phyloP scores from a whole-genome alignment of 768 basidiomycete species.

The Coprinellus micaceus region DNA sequence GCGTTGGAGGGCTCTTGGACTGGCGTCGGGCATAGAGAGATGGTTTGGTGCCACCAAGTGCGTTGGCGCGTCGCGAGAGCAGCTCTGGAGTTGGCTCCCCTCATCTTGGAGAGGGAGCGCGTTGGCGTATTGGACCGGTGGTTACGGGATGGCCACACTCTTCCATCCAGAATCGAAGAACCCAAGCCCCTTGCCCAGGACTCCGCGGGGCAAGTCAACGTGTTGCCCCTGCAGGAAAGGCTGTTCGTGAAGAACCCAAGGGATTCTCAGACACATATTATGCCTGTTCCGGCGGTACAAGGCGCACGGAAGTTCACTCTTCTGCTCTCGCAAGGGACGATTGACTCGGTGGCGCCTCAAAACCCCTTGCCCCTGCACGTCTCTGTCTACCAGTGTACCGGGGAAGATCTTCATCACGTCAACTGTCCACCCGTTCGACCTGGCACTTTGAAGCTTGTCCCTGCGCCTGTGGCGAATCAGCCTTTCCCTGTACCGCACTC shows the following conservation, averaged over 20 bases:
- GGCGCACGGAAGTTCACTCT: conserved; percentile 36
- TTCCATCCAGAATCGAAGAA: conserved; percentile 29
- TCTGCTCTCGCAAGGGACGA: conserved; percentile 58
- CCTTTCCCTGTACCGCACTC: conserved; percentile 65
- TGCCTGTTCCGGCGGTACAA: conserved; percentile 38
- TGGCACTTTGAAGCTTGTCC: conserved; percentile 54
- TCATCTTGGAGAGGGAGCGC: conserved; percentile 21
- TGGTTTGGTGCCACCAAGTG: conserved; percentile 99
- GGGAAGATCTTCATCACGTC: conserved; percentile 18
- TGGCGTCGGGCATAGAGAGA: conserved; percentile 90
- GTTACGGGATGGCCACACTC: conserved; percentile 59
- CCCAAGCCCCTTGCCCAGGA: conserved; percentile 17
- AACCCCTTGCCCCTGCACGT: conserved; percentile 41
- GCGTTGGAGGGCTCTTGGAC: conserved; percentile 92
- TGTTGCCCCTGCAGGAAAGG: conserved; percentile 31
- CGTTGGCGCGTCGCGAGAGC: conserved; percentile 84
- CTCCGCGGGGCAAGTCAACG: conserved; percentile 29
- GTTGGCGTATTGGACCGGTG: conserved; percentile 53
- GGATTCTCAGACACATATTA: conserved; percentile 43
- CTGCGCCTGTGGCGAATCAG: conserved; percentile 49
- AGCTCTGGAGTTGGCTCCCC: conserved; percentile 62
- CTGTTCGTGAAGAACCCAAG: conserved; percentile 44
- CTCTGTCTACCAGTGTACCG: conserved; percentile 45
- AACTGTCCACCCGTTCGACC: conserved; percentile 45
- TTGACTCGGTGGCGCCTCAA: conserved; percentile 50